These are phyloP conservation scores for Nigrospora oryzae DNA, from an alignment of 2,329 filamentous ascomycete species.

Conservation along the genomic window DNA sequence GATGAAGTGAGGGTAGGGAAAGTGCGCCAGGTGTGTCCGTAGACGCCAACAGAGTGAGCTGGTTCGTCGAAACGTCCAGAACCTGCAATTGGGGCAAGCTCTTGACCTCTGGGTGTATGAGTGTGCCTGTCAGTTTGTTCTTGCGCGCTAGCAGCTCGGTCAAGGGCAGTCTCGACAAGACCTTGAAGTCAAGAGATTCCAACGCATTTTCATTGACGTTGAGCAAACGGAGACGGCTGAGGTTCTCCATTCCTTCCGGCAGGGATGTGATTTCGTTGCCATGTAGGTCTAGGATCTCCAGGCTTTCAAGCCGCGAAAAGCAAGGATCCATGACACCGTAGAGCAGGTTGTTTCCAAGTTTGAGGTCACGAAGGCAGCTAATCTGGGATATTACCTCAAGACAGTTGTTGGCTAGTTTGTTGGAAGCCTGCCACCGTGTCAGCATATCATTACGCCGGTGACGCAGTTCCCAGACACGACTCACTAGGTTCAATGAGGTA, in stretches of 20 bases:
- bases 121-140: conserved; percentile 66
- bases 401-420: conserved; percentile 64
- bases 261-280: conserved; percentile 69
- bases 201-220: conserved; percentile 78
- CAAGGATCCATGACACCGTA: conserved; percentile 56
- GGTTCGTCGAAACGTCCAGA: conserved; percentile 72
- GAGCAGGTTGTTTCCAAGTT: conserved; percentile 69
- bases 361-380: conserved; percentile 65
- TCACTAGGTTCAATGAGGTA: conserved; percentile 73
- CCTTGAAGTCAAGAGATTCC: conserved; percentile 60
- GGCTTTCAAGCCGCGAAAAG: conserved; percentile 55
- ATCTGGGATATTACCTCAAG: conserved; percentile 71
- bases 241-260: conserved; percentile 56
- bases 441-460: not conserved
- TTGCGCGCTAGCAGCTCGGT: conserved; percentile 67
- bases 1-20: conserved; percentile 63
- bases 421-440: conserved; percentile 53
- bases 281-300: conserved; percentile 77
- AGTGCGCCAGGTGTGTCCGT: conserved; percentile 32
- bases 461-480: conserved; percentile 15
- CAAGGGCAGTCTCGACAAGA: conserved; percentile 59
- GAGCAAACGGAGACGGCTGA: conserved; percentile 63
- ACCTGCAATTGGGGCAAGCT: conserved; percentile 58
- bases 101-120: conserved; percentile 57
- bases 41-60: conserved; percentile 47